Evolutionary conservation across 352 stramenopile genomes (phyloP), one percentile per base, ranked within the genome.

Genomic region (Phytophthora citrophthora): DNA sequence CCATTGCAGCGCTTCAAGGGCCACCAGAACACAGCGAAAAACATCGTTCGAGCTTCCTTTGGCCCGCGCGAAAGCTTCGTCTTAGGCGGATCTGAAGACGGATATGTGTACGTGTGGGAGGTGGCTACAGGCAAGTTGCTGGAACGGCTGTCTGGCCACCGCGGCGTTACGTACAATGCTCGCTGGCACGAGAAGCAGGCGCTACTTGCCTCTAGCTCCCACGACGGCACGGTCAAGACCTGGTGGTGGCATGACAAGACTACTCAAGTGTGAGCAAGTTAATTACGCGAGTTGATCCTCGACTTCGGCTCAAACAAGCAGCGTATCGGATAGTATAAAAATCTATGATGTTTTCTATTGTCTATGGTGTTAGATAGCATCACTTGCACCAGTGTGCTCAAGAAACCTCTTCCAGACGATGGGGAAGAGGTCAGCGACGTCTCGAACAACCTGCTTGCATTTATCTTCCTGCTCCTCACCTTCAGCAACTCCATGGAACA

Each of bases 1-100:
- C 87, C 89, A 0, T 65, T 95, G 7, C 87, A 93, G 69, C 86
- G 88, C 43, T 96, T 96, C 70, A 94, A 95, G 66, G 89, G 89
- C 24, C 88, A 96, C 50, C 87, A 95, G 64, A 96, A 95, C 56
- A 96, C 84, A 8, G 88, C 89, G 32, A 95, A 95, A 74, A 96
- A 96, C 61, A 79, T 95, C 20, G 85, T 95, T 13, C 87, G 89
- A 4, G 86, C 87, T 16, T 81, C 86, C 38, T 96, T 96, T 70
- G 86, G 89, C 8, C 89, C 89, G 2, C 79, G 86, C 8, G 87
- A 96, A 53, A 86, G 85, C 36, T 94, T 96, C 53, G 86, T 95
- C n/a, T 62, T 96, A 16, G 85, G 86, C 23, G 87, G 89, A 18
- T 96, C 89, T 0, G 87, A 96, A 54, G 89, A 96, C 48, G 89